A percentile compares a stretch with the other conserved stretches of the same genome.
These are phyloP conservation scores for Annulohypoxylon stygium DNA, from an alignment of 495 filamentous ascomycete species.

Conservation along the genomic window DNA sequence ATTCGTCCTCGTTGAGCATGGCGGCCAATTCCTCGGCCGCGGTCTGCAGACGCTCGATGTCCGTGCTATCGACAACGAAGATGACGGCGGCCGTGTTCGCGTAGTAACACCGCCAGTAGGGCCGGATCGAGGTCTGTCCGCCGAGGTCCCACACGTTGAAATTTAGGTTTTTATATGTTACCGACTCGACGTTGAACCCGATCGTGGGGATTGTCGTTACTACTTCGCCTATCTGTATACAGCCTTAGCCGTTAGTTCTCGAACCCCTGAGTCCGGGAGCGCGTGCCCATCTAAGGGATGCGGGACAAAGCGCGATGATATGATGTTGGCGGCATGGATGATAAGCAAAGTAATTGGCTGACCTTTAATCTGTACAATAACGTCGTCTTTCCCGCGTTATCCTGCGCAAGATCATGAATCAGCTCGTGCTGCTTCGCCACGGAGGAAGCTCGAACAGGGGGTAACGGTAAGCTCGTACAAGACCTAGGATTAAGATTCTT, in stretches of 20 bases:
- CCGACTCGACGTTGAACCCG: constrained; percentile 98
- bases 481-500: constrained; percentile 92
- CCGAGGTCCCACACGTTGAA: constrained; percentile 99
- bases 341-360: constrained; percentile 41
- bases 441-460: constrained; percentile 36
- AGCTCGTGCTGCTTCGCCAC: constrained; percentile 29
- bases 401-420: constrained; percentile 65
- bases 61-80: constrained; percentile 97
- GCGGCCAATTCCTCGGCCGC: constrained; percentile 92
- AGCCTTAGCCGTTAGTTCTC: constrained; percentile 23
- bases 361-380: constrained; percentile 97
- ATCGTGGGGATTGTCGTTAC: constrained; percentile 99
- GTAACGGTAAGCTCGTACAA: constrained; percentile 70
- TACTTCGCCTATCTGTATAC: constrained; percentile 89
- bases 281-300: background rate
- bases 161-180: constrained; percentile 96
- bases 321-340: background rate
- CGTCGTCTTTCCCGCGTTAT: constrained; percentile 98
- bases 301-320: background rate
- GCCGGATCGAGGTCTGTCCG: constrained; percentile 95
- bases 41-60: constrained; percentile 92
- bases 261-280: background rate
- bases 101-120: constrained; percentile 99
- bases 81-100: constrained; percentile 99
- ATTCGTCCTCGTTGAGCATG: constrained; percentile 97